Evolutionary conservation across 1,284 basidiomycete species (phyloP).

Genomic region (Malassezia pachydermatis): DNA sequence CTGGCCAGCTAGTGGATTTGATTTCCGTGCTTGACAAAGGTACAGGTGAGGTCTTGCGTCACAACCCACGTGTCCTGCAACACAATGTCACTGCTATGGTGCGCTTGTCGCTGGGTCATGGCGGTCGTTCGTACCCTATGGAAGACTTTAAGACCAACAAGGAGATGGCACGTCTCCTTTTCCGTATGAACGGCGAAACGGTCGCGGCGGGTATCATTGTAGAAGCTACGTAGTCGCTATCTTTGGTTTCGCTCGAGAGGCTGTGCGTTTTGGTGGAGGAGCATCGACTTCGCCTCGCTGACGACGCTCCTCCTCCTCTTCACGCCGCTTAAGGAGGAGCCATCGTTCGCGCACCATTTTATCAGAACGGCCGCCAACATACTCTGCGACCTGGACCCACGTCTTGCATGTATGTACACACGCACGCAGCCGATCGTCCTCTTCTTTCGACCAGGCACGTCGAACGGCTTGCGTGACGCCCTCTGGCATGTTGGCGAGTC

Average conservation of each 20-base stretch:
- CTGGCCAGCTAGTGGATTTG: conserved; percentile 73
- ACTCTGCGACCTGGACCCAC: conserved; percentile 16
- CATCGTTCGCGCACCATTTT: conserved; percentile 20
- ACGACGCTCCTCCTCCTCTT: conserved; percentile 8
- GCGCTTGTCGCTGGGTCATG: conserved; percentile 53
- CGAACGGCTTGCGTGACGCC: conserved; percentile 15
- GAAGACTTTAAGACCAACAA: conserved; percentile 84
- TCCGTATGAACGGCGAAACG: conserved; percentile 82
- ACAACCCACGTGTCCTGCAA: conserved; percentile 67
- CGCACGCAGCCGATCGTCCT: conserved; percentile 17
- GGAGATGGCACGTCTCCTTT: conserved; percentile 84
- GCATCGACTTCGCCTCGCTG: not conserved
- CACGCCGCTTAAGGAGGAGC: conserved; percentile 15
- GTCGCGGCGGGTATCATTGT: conserved; percentile 67
- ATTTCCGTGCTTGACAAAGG: conserved; percentile 66
- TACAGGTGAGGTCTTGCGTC: conserved; percentile 65
- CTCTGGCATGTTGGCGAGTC: conserved; percentile 18
- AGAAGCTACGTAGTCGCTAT: conserved; percentile 5
- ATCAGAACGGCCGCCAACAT: conserved; percentile 15
- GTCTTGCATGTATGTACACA: conserved; percentile 15
- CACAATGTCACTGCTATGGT: conserved; percentile 76
- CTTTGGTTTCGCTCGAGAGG: not conserved
- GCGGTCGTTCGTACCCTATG: conserved; percentile 28
- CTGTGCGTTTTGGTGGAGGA: not conserved
- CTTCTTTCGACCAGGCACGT: conserved; percentile 13